phyloP scores from a whole-genome alignment of 1,284 basidiomycete genomes.

The Trichosporon inkin region DNA sequence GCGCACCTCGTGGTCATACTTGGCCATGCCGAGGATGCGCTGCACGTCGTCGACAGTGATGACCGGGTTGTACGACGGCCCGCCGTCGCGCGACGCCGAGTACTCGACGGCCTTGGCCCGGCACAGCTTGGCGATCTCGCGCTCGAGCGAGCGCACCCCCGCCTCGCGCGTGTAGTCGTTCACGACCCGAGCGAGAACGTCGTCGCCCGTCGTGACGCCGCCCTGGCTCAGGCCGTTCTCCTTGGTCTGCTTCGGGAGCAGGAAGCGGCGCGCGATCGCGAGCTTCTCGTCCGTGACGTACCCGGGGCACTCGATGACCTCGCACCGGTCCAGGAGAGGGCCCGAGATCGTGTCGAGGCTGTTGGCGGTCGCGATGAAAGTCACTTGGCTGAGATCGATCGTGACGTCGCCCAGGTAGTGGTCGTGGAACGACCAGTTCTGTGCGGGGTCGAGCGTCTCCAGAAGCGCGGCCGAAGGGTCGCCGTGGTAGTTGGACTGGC shows the following conservation, averaged over 20 bases:
- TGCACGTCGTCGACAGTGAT: slow-evolving; percentile 74
- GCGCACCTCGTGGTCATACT: slow-evolving; percentile 68
- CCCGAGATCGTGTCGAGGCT: slow-evolving; percentile 90
- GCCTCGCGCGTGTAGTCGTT: slow-evolving; percentile 95
- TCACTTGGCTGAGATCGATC: slow-evolving; percentile 86
- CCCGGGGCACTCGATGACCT: slow-evolving; percentile 90
- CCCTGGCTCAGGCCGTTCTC: slow-evolving; percentile 76
- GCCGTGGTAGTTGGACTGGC: slow-evolving; percentile 54
- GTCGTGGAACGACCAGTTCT: slow-evolving; percentile 91
- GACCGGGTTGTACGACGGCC: slow-evolving; percentile 57
- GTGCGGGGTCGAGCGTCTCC: slow-evolving; percentile 97
- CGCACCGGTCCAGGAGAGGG: slow-evolving; percentile 90
- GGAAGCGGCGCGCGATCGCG: slow-evolving; percentile 81
- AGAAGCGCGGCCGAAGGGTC: slow-evolving; percentile 90
- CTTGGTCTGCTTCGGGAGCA: slow-evolving; percentile 89
- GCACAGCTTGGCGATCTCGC: slow-evolving; percentile 78
- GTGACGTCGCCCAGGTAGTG: slow-evolving; percentile 84
- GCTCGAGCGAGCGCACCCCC: slow-evolving; percentile 84
- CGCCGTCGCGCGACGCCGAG: slow-evolving; percentile 51
- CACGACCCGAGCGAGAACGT: slow-evolving; percentile 78
- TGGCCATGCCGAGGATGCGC: slow-evolving; percentile 72
- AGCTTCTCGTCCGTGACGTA: slow-evolving; percentile 95
- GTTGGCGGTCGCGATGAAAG: slow-evolving; percentile 85
- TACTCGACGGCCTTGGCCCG: slow-evolving; percentile 85
- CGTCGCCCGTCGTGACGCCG: slow-evolving; percentile 66